A percentile compares a stretch with the other conserved stretches of the same genome.
phyloP scores from a whole-genome alignment of 345 rosid species.

The Eucalyptus shirleyi region DNA sequence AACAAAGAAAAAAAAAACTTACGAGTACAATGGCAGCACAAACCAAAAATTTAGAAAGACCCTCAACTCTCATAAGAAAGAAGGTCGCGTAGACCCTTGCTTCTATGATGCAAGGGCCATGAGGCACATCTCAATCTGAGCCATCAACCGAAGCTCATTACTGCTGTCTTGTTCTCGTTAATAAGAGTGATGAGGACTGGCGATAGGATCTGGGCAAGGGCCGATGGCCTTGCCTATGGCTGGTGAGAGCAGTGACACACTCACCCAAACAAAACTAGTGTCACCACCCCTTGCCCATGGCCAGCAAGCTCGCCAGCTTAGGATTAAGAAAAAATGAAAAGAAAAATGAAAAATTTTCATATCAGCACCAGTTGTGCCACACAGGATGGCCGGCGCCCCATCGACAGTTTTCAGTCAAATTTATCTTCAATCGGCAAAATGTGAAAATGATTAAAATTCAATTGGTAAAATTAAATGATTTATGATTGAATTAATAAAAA shows the following conservation, averaged over 20 bases:
- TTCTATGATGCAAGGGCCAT: neutral
- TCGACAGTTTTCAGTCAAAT: fast-evolving
- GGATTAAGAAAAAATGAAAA: no score
- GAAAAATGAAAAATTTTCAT: no score
- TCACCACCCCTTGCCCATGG: fast-evolving
- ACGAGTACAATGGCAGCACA: no score
- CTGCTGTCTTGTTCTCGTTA: neutral
- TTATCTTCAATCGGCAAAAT: no score
- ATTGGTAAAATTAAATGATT: no score
- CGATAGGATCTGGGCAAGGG: fast-evolving
- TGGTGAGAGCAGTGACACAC: neutral
- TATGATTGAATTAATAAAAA: neutral
- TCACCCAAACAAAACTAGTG: fast-evolving
- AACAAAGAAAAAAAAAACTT: neutral
- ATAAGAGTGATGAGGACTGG: neutral
- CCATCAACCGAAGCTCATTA: neutral
- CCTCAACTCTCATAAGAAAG: neutral
- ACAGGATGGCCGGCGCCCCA: fast-evolving
- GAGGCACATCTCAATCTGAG: neutral
- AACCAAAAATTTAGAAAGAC: neutral
- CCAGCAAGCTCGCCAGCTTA: fast-evolving
- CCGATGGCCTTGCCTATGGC: neutral
- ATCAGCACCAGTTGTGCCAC: fast-evolving
- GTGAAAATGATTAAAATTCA: no score
- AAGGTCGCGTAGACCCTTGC: neutral